A percentile compares a stretch with the other conserved stretches of the same genome.
phyloP scores from a whole-genome alignment of 148 eudicot genomes.

The Hydrangea macrophylla region DNA sequence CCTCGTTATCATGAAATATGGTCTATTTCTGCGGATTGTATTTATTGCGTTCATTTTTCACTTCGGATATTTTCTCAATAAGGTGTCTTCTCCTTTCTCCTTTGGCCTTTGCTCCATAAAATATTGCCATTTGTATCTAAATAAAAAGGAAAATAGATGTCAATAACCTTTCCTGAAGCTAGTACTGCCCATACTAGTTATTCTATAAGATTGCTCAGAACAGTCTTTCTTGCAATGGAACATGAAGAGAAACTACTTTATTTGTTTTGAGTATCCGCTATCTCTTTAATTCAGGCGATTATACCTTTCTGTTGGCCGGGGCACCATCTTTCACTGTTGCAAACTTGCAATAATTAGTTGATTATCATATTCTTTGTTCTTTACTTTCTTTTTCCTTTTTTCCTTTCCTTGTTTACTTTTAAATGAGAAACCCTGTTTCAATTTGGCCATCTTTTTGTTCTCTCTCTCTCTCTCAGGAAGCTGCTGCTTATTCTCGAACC shows the following conservation, averaged over 20 bases:
- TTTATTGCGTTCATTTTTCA: not conserved
- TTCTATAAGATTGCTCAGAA: not conserved
- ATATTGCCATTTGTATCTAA: not conserved
- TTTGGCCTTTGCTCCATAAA: not conserved
- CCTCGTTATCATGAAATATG: not conserved
- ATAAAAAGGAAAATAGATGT: not conserved
- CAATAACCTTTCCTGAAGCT: not conserved
- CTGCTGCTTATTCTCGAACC: slow-evolving; percentile 95
- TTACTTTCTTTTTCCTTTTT: not conserved
- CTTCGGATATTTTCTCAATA: not conserved
- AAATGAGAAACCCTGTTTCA: not conserved
- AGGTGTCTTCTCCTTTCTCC: not conserved
- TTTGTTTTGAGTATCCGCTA: not conserved
- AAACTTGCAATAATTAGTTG: not conserved
- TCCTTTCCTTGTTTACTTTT: not conserved
- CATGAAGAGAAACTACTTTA: not conserved
- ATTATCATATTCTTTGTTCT: not conserved
- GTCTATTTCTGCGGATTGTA: not conserved
- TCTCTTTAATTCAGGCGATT: not conserved
- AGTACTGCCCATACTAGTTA: not conserved
- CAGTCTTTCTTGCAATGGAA: not conserved
- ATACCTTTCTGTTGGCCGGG: not conserved
- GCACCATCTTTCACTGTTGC: not conserved
- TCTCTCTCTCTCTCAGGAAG: no score
- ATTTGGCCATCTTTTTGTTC: slow-evolving; percentile 18